Evolutionary conservation across 139 green algal species (phyloP), one percentile per base, ranked within the genome.

Genomic region (Chlorella sp.): DNA sequence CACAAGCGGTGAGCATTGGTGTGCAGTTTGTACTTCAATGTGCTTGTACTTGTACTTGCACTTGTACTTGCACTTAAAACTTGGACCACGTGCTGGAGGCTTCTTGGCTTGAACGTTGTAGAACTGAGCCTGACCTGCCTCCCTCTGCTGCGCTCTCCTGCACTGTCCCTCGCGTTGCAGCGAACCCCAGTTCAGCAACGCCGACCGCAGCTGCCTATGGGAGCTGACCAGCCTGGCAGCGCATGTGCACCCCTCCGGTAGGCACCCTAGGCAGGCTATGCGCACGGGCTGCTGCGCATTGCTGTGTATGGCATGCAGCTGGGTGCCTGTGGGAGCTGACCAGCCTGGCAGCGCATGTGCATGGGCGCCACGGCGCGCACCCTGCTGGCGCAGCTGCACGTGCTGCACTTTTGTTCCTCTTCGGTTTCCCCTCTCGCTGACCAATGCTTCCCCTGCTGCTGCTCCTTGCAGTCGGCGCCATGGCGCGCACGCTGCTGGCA

Each of bases 291-390:
- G 51, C 51, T 60, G 51, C 51, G 11, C 36, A 11, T 6, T 23
- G 47, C 28, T 2, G n/a, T n/a, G n/a, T n/a, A n/a, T n/a, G n/a
- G n/a, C n/a, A n/a, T n/a, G n/a, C n/a, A n/a, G n/a, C n/a, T n/a
- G n/a, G n/a, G n/a, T 96, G 94, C 89, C 96, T 92, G 89, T 99
- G 97, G 97, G 97, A 99, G 93, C 93, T 99, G 44, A 82, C 74
- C 12, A 62, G 74, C 39, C 91, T 99, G 32, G 92, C 95, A 1
- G 28, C n/a, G 6, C 96, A 99, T 88, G 85, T 88, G 47, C 97
- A 99, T n/a, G n/a, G n/a, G n/a, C n/a, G n/a, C n/a, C 60, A 67
- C 30, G 20, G 60, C 20, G 2, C 60, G 60, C 60, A 30, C 17
- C 60, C 23, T n/a, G 26, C 17, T 30, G 28, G 23, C 12, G 20